Evolutionary conservation across 768 basidiomycete genomes (phyloP).

Genomic region (Chlorophyllum brunneum): DNA sequence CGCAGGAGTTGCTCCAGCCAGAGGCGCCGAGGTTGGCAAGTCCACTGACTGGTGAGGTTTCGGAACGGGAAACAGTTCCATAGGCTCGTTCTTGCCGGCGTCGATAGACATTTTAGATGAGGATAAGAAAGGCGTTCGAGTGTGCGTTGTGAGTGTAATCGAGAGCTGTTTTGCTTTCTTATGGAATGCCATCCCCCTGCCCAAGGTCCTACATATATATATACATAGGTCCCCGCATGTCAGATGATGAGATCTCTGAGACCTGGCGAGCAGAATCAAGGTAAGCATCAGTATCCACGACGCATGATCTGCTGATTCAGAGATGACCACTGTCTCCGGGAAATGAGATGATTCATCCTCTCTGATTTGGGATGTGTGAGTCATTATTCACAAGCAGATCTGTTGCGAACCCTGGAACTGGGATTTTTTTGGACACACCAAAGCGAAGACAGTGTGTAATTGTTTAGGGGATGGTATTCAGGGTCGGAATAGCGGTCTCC

Average conservation of each 20-base stretch:
- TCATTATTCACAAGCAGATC: no score
- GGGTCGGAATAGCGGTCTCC: no score
- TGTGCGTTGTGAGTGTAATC: background rate
- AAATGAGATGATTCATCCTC: no score
- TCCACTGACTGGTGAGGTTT: background rate
- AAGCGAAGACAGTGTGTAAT: no score
- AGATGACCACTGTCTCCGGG: no score
- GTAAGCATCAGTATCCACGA: no score
- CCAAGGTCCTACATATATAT: background rate
- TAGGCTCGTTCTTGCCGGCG: background rate
- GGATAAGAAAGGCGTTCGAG: background rate
- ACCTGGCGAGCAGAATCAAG: no score
- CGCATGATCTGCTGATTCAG: no score
- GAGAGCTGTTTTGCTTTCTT: background rate
- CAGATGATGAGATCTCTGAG: background rate
- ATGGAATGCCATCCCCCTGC: background rate
- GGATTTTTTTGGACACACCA: no score
- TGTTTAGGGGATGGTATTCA: no score
- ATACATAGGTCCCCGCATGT: background rate
- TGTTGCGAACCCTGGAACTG: no score
- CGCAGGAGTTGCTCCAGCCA: slow-evolving; percentile 30
- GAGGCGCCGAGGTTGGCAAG: slow-evolving; percentile 12
- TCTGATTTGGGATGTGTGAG: no score
- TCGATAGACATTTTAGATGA: background rate
- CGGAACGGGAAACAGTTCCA: slow-evolving; percentile 6